Evolutionary conservation across 768 basidiomycete species (phyloP).

Genomic region (Suillus sp.): DNA sequence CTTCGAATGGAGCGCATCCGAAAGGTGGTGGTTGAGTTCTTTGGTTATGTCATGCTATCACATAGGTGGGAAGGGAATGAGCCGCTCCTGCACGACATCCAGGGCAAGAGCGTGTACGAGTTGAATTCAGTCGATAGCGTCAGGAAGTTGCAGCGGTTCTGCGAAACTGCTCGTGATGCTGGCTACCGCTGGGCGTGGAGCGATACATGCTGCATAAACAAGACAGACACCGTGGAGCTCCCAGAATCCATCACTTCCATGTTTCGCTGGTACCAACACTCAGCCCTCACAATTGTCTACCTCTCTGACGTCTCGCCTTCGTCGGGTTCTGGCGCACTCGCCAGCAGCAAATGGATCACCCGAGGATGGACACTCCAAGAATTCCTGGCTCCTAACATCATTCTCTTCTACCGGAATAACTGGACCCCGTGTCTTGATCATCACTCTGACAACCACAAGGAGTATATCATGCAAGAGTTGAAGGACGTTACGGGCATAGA

Average conservation of each 20-base stretch:
- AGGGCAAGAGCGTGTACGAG: background rate
- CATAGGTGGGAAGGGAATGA: slow-evolving; percentile 1
- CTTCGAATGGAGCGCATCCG: background rate
- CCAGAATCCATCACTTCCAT: background rate
- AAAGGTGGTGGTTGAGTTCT: background rate
- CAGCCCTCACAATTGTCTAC: background rate
- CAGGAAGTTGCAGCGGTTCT: background rate
- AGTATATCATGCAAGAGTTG: background rate
- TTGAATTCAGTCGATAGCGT: background rate
- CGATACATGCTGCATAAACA: background rate
- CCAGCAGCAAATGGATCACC: background rate
- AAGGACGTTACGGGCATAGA: background rate
- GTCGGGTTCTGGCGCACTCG: background rate
- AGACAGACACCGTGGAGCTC: background rate
- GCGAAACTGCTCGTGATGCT: background rate
- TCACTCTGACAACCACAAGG: background rate
- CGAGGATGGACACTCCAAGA: slow-evolving; percentile 6
- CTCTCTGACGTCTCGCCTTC: background rate
- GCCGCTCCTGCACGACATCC: background rate
- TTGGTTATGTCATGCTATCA: background rate
- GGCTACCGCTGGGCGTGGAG: background rate
- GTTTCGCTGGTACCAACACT: background rate
- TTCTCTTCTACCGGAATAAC: slow-evolving; percentile 25
- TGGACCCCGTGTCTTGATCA: slow-evolving; percentile 20
- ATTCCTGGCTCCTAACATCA: background rate